Conservation (phyloP, 2,329 filamentous ascomycete genomes). For the Scolecobasidium constrictum region DNA sequence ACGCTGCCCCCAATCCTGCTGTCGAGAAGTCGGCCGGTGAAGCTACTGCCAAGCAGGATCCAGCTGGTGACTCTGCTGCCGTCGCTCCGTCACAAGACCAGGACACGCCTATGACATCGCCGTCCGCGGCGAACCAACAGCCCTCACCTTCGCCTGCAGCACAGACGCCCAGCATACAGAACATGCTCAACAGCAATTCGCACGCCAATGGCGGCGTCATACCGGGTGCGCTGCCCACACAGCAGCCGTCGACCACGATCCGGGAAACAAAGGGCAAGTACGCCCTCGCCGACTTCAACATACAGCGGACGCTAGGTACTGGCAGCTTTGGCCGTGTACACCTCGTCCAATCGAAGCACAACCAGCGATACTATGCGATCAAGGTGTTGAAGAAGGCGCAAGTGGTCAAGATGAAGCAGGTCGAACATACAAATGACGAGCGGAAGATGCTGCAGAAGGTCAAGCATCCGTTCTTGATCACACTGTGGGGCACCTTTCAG, state of each 20-base stretch:
- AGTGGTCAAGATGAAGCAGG: slow-evolving; percentile 99
- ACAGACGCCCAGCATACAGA: slow-evolving; percentile 58
- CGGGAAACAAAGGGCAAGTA: slow-evolving; percentile 95
- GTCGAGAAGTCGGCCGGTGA: not conserved
- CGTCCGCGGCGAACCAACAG: slow-evolving; percentile 20
- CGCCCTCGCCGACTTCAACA: slow-evolving; percentile 77
- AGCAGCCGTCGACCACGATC: slow-evolving; percentile 20
- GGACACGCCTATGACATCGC: slow-evolving; percentile 5
- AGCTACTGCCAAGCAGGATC: slow-evolving; percentile 1
- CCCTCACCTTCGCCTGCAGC: slow-evolving; percentile 20
- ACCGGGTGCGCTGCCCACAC: slow-evolving; percentile 22
- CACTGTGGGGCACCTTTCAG: slow-evolving; percentile 96
- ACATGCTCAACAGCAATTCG: slow-evolving; percentile 57
- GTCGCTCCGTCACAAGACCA: not conserved
- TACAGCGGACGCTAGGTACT: slow-evolving; percentile 85
- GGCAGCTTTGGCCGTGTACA: slow-evolving; percentile 96
- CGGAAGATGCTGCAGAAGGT: slow-evolving; percentile 90
- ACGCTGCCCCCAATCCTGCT: not conserved
- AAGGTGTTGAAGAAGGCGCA: slow-evolving; percentile 98
- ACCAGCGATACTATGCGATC: slow-evolving; percentile 94
- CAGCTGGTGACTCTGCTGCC: slow-evolving; percentile 1
- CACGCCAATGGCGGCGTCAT: slow-evolving; percentile 27
- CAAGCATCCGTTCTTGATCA: slow-evolving; percentile 96
- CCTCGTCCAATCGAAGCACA: slow-evolving; percentile 94
- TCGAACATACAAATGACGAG: slow-evolving; percentile 98